phyloP scores from a whole-genome alignment of 2,329 filamentous ascomycete species.

The Fusarium anthophilum region DNA sequence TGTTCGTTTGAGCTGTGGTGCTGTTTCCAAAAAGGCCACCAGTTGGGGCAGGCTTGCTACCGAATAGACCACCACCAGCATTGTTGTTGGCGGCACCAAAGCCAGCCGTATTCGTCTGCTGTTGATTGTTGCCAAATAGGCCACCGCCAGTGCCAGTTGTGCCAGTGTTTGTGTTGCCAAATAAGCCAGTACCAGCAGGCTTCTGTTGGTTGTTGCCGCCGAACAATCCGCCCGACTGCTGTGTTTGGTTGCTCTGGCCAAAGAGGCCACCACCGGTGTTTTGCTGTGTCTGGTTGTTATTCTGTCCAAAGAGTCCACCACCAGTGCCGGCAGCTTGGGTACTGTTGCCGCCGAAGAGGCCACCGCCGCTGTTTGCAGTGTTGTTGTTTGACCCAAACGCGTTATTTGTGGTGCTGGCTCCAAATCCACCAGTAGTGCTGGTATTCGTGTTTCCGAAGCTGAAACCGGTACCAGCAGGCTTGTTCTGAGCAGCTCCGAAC shows the following conservation, averaged over 20 bases:
- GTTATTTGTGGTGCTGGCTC: conserved; percentile 34
- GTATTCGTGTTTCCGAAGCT: conserved; percentile 55
- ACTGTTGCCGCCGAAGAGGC: conserved; percentile 58
- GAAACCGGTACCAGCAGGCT: conserved; percentile 50
- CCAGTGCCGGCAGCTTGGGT: conserved; percentile 47
- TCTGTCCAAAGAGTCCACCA: conserved; percentile 55
- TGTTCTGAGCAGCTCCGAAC: conserved; percentile 55
- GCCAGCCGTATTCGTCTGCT: conserved; percentile 43
- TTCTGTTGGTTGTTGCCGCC: conserved; percentile 55
- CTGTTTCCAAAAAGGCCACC: conserved; percentile 54
- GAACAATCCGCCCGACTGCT: conserved; percentile 55
- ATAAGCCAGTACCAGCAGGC: conserved; percentile 47
- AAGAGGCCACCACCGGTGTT: conserved; percentile 46
- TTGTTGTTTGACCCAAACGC: conserved; percentile 46
- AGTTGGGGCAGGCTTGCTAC: conserved; percentile 49
- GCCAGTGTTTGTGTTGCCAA: conserved; percentile 33
- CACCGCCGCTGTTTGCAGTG: conserved; percentile 41
- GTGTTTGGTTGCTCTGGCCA: conserved; percentile 47
- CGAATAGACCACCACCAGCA: conserved; percentile 51
- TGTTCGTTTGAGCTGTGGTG: conserved; percentile 48
- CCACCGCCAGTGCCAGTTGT: conserved; percentile 41
- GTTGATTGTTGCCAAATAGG: conserved; percentile 57
- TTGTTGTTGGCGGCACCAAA: conserved; percentile 47
- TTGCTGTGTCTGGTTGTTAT: conserved; percentile 47
- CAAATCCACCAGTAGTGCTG: conserved; percentile 42